These are phyloP conservation scores for Heimioporus punctisporus DNA, from an alignment of 1,284 basidiomycete species.

Conservation along the genomic window DNA sequence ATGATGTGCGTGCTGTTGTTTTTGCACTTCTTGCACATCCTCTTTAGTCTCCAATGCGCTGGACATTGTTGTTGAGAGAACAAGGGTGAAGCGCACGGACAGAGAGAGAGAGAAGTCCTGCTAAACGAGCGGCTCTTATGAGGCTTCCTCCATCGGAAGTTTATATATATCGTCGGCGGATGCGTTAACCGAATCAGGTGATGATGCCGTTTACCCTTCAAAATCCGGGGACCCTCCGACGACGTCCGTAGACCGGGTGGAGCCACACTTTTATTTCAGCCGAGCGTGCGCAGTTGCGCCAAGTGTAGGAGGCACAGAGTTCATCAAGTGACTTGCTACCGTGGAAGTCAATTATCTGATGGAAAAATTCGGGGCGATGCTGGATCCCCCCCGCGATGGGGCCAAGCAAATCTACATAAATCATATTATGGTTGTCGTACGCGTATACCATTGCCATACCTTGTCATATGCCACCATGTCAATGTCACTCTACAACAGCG, in stretches of 20 bases:
- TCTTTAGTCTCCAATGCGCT: slow-evolving; percentile 22
- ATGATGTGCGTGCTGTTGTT: slow-evolving; percentile 1
- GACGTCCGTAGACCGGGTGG: slow-evolving; percentile 4
- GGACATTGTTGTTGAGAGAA: slow-evolving; percentile 16
- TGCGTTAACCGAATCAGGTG: slow-evolving; percentile 3
- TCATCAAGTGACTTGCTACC: neutral
- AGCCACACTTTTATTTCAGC: slow-evolving; percentile 16
- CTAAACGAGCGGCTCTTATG: no score
- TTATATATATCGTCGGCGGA: slow-evolving; percentile 19
- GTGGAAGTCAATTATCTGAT: no score
- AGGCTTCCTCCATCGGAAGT: neutral
- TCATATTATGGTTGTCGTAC: no score
- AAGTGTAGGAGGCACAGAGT: neutral
- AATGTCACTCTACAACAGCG: no score
- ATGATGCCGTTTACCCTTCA: slow-evolving; percentile 8
- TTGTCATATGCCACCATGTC: no score
- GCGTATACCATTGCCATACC: no score
- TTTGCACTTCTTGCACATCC: neutral
- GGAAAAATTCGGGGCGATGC: no score
- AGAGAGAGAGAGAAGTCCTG: neutral
- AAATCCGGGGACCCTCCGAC: neutral
- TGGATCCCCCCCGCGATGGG: no score
- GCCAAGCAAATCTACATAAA: no score
- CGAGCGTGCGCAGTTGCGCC: slow-evolving; percentile 3
- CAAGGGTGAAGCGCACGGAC: neutral